These are phyloP conservation scores for Phycomyces blakesleeanus DNA, from an alignment of 192 early-diverging fungal species.

Conservation along the genomic window DNA sequence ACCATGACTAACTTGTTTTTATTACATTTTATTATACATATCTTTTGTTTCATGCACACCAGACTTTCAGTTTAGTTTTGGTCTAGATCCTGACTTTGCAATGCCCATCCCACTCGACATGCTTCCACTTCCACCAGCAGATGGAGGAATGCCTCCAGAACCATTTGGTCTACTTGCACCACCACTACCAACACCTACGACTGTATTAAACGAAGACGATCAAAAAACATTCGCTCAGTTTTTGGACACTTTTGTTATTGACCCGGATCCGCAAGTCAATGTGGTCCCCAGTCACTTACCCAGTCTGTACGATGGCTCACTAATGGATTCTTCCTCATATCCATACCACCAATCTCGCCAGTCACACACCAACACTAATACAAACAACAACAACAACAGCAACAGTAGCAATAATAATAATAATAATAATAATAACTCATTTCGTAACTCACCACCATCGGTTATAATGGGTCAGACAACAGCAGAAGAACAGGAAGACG, in stretches of 20 bases:
- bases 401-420: no score
- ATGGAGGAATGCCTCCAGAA: neutral
- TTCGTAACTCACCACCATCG: no score
- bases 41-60: neutral
- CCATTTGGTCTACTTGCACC: slow-evolving; percentile 5
- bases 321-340: no score
- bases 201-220: slow-evolving; percentile 36
- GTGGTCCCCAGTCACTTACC: no score
- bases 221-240: slow-evolving; percentile 50
- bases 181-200: slow-evolving; percentile 9
- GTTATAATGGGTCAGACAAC: neutral
- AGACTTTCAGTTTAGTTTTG: slow-evolving; percentile 40
- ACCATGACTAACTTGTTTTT: no score
- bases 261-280: slow-evolving; percentile 33
- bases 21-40: no score
- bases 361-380: no score
- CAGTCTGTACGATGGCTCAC: no score
- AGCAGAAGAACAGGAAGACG: slow-evolving; percentile 11
- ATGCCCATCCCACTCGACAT: slow-evolving; percentile 31
- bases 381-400: no score
- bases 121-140: neutral
- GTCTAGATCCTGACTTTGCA: slow-evolving; percentile 32
- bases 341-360: no score
- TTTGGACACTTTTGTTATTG: slow-evolving; percentile 46
- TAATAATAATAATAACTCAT: no score